Percentiles rank a stretch among this genome's conserved stretches.
These are phyloP conservation scores for Xylaria sp. DNA, from an alignment of 495 filamentous ascomycete genomes.

Conservation along the genomic window DNA sequence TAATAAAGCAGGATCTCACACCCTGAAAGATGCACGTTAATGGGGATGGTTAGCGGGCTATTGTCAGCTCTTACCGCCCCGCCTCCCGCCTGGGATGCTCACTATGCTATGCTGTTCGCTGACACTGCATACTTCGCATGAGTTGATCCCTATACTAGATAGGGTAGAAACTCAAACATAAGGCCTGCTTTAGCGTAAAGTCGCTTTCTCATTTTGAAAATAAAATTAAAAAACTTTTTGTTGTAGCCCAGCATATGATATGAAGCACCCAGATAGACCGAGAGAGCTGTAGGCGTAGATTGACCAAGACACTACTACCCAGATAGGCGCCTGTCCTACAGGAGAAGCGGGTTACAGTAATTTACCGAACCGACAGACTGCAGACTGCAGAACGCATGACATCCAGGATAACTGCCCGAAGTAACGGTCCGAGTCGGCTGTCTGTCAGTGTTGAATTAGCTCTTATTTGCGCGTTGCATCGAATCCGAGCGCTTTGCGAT, in stretches of 20 bases:
- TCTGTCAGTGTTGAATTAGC: background rate
- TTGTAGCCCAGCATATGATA: background rate
- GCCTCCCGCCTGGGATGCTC: background rate
- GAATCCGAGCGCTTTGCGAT: background rate
- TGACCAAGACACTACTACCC: background rate
- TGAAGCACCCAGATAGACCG: background rate
- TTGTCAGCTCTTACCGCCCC: conserved; percentile 9
- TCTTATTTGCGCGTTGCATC: background rate
- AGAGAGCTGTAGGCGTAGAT: background rate
- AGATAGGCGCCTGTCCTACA: too few species aligned
- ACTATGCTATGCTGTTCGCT: background rate
- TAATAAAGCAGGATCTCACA: background rate
- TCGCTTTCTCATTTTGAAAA: background rate
- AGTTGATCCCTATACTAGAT: background rate
- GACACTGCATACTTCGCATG: background rate
- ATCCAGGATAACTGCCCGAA: background rate
- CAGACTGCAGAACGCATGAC: conserved; percentile 1
- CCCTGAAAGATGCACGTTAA: background rate
- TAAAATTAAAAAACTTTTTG: background rate
- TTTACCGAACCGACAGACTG: too few species aligned
- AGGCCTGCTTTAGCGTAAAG: background rate
- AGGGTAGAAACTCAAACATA: background rate
- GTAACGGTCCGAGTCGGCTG: background rate
- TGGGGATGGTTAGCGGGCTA: conserved; percentile 1
- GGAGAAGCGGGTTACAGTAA: background rate